Evolutionary conservation across 2,329 filamentous ascomycete genomes (phyloP).

Genomic region (Graphilbum sp.): DNA sequence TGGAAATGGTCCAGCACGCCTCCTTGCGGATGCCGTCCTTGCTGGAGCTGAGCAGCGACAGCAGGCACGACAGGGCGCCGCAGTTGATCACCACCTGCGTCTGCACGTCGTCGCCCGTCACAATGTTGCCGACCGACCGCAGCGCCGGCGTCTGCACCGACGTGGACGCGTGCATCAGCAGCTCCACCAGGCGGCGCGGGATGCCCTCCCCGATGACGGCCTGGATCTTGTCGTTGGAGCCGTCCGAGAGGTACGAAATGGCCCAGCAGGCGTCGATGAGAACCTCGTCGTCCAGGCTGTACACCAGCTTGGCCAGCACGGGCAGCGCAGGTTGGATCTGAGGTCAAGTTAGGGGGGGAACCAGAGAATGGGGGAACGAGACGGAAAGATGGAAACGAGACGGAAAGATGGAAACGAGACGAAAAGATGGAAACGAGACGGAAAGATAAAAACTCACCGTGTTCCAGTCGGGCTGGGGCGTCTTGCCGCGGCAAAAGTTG

Average conservation of each 20-base stretch:
- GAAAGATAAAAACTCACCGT: no score
- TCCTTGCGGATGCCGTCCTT: constrained; percentile 99
- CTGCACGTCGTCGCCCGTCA: constrained; percentile 95
- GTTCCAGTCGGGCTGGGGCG: constrained; percentile 93
- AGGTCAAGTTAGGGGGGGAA: constrained; percentile 3
- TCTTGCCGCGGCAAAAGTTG: constrained; percentile 99
- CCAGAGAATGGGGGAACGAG: not conserved
- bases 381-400: no score
- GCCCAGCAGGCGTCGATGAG: constrained; percentile 99
- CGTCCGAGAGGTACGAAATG: constrained; percentile 95
- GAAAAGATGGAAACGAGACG: no score
- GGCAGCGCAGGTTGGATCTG: constrained; percentile 90
- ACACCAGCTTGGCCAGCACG: constrained; percentile 91
- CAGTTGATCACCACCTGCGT: constrained; percentile 99
- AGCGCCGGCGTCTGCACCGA: constrained; percentile 96
- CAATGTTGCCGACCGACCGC: constrained; percentile 95
- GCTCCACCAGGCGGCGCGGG: constrained; percentile 85
- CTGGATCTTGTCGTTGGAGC: constrained; percentile 98
- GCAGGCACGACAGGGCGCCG: constrained; percentile 76
- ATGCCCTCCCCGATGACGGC: constrained; percentile 98
- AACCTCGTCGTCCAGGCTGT: constrained; percentile 95
- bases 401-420: no score
- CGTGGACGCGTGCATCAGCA: constrained; percentile 95
- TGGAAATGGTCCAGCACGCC: constrained; percentile 99
- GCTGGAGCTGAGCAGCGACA: constrained; percentile 85